phyloP scores from a whole-genome alignment of 768 basidiomycete genomes.

The Sporobolomyces phaffii region DNA sequence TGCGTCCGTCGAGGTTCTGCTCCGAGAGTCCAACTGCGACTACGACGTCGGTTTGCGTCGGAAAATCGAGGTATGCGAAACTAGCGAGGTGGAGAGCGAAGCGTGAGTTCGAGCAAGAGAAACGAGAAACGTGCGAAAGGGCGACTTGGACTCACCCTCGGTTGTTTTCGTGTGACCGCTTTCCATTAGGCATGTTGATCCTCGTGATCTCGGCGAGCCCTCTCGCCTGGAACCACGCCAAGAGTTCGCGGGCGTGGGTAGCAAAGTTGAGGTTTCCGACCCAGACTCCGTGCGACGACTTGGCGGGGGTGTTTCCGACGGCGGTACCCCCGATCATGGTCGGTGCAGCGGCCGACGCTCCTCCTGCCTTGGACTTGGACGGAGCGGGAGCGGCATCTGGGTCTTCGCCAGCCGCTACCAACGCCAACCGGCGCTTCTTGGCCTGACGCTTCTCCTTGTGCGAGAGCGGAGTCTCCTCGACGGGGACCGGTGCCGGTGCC shows the following conservation, averaged over 20 bases:
- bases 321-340: conserved; percentile 26
- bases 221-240: conserved; percentile 30
- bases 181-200: conserved; percentile 70
- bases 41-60: conserved; percentile 64
- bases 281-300: conserved; percentile 63
- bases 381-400: not conserved
- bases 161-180: conserved; percentile 59
- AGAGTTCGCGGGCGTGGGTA: conserved; percentile 68
- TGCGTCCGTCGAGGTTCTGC: conserved; percentile 71
- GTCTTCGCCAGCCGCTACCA: conserved; percentile 17
- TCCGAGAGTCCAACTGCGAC: conserved; percentile 77
- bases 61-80: conserved; percentile 95
- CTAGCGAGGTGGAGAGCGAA: conserved; percentile 48
- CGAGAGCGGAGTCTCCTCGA: conserved; percentile 31
- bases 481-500: not conserved
- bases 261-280: conserved; percentile 90
- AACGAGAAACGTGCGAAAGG: not conserved
- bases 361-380: not conserved
- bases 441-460: conserved; percentile 41
- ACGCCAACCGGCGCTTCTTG: conserved; percentile 35
- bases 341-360: not conserved
- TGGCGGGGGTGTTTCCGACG: conserved; percentile 42
- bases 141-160: conserved; percentile 58
- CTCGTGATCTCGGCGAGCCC: conserved; percentile 58
- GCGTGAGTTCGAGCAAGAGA: not conserved